These are phyloP conservation scores for Parathielavia appendiculata DNA, from an alignment of 495 filamentous ascomycete genomes.

Conservation along the genomic window DNA sequence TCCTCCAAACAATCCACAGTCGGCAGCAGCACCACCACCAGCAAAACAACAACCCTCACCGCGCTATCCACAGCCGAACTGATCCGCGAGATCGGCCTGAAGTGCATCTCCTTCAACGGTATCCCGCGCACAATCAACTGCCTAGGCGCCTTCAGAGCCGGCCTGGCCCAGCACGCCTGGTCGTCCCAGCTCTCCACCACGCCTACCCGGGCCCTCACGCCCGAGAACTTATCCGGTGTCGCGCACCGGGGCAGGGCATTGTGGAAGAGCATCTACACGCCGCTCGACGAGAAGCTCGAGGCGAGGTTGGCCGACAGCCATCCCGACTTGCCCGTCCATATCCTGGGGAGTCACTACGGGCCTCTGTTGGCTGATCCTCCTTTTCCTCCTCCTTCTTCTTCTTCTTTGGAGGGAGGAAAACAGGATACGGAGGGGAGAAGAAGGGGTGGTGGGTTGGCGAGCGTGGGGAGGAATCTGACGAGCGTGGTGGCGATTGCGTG, in stretches of 20 bases:
- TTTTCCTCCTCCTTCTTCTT: background rate
- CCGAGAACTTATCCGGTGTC: slow-evolving; percentile 48
- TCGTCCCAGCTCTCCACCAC: slow-evolving; percentile 40
- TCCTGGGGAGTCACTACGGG: slow-evolving; percentile 65
- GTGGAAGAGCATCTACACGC: slow-evolving; percentile 69
- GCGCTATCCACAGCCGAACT: slow-evolving; percentile 60
- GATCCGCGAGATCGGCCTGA: slow-evolving; percentile 74
- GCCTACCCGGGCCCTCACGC: slow-evolving; percentile 45
- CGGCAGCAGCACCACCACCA: no score
- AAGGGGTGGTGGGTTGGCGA: slow-evolving; percentile 31
- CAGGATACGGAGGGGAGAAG: background rate
- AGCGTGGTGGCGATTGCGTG: slow-evolving; percentile 65
- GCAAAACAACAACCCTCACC: slow-evolving; percentile 28
- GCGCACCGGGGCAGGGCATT: slow-evolving; percentile 53
- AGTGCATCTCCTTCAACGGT: slow-evolving; percentile 81
- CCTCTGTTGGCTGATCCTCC: slow-evolving; percentile 60
- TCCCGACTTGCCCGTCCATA: slow-evolving; percentile 73
- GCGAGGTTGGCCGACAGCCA: slow-evolving; percentile 62
- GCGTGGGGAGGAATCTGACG: slow-evolving; percentile 58
- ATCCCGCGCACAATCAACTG: slow-evolving; percentile 77
- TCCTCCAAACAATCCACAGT: no score
- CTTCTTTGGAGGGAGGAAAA: no score
- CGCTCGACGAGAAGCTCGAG: slow-evolving; percentile 63
- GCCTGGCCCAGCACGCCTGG: slow-evolving; percentile 47
- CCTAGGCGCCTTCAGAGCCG: slow-evolving; percentile 58